Base-by-base conservation (phyloP, 768 basidiomycete genomes). In the Erythrobasidium yunnanense region DNA sequence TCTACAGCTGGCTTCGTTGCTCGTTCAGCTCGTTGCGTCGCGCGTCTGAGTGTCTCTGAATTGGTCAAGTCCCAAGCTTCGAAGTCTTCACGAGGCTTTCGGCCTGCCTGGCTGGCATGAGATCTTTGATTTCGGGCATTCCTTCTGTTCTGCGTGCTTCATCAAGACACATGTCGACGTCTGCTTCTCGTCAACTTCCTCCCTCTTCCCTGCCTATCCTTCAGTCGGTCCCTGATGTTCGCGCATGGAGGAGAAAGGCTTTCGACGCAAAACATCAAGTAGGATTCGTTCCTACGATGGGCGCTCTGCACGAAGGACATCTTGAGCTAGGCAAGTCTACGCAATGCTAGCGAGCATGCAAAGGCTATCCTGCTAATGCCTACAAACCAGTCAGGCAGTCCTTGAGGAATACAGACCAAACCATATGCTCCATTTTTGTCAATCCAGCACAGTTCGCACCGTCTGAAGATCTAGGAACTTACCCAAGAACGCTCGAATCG, bases 401-500 rank as follows among this genome's bases (percentile, higher is more conserved):
- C 0, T 80, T 97, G 2, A 75, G 77, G 1, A 81, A 85, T 63
- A 91, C 92, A 73, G 87, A 90, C 65, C 76, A 85, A 42, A 97
- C 95, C 0, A 83, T 96, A 71, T 78, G 96, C 66, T 95, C 92
- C 27, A 89, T 99, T 71, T 99, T 96, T 75, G 92, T 99, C 66
- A 97, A 99, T 75, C 95, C 95, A 0, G 87, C 92, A 2, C 92
- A 97, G 76, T 99, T 99, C 71, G 89, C 93, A 1, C 92, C 90
- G 0, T 85, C 90, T 70, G 95, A 99, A 77, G 95, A 97, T 75
- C 83, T 97, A 2, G 81, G 81, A 27, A 83, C 85, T 4, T 99
- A 99, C 76, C 95, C 95, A 0, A 85, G 90, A 42, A 93, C 90
- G 0, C 79, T 99, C 2, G 79, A 84, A 0, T 71, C 75, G 2